Base-by-base conservation (phyloP, 1,139 yeast species). In the Magnusiomyces fungicola region DNA sequence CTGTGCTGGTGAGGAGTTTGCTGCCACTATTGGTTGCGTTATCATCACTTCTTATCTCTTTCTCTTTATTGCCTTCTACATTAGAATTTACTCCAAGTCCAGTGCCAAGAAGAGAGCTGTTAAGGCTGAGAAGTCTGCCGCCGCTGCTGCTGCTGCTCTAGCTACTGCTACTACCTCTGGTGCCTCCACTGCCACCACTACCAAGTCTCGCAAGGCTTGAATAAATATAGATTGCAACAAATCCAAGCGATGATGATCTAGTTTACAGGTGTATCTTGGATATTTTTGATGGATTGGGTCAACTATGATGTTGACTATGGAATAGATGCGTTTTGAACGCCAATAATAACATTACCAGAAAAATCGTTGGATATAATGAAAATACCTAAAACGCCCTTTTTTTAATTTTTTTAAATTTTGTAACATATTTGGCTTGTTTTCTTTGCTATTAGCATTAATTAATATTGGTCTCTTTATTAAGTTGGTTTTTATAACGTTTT, bases 61-160 rank as follows among this genome's bases (percentile, higher is more conserved):
- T 55, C 76, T 92, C 66, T 92, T 92, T 75, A 88, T 92, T 68
- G 85, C 92, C 48, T 92, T 92, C 77, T 92, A 92, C 79, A 83
- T 89, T 64, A 81, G 80, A 65, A 88, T 89, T 51, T 92, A 92
- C 78, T 79, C 76, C 63, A 75, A 74, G 52, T 60, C 32, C 5
- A 42, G 44, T 16, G 29, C 29, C 39, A 47, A 34, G 19, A 14
- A 27, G 34, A 27, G 22, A 37, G 39, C 44, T 32, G 44, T 32
- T 18, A 43, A 58, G 25, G 52, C 59, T 24, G 57, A 56, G 57
- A 59, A 58, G 58, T 49, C 56, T 33, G 57, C 56, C 47, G 54
- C 50, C 22, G 47, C 55, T 30, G 48, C 50, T 38, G 45, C 51
- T 23, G 53, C 54, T 6, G 48, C 48, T 19, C 38, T 53, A 21